These are phyloP conservation scores for Claviceps arundinis DNA, from an alignment of 2,329 filamentous ascomycete genomes.

Conservation along the genomic window DNA sequence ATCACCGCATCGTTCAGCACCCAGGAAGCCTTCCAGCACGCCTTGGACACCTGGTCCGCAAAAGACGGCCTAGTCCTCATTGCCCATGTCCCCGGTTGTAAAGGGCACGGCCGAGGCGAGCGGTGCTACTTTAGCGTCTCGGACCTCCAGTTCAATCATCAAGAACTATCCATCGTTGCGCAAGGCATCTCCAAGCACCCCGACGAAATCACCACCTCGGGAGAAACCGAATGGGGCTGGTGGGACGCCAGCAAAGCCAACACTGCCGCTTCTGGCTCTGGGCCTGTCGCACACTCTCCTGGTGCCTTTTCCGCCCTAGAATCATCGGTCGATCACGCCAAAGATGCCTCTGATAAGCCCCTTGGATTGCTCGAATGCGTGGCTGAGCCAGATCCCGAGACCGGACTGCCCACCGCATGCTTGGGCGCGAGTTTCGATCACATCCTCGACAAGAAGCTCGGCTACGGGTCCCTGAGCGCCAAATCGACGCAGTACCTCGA, in stretches of 20 bases:
- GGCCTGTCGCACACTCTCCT: not conserved
- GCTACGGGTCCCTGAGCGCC: slow-evolving; percentile 2
- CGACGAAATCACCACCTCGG: slow-evolving; percentile 10
- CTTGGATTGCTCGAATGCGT: not conserved
- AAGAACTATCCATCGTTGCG: slow-evolving; percentile 9
- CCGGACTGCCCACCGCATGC: slow-evolving; percentile 4
- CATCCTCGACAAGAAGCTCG: slow-evolving; percentile 2
- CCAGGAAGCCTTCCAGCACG: slow-evolving; percentile 12
- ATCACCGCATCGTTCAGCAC: slow-evolving; percentile 9
- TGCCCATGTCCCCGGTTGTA: slow-evolving; percentile 14
- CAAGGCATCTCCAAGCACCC: slow-evolving; percentile 10
- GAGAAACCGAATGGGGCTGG: slow-evolving; percentile 15
- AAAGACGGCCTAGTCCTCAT: slow-evolving; percentile 14
- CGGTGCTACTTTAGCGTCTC: slow-evolving; percentile 18
- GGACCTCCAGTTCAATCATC: slow-evolving; percentile 7
- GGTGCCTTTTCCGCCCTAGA: not conserved
- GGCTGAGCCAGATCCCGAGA: not conserved
- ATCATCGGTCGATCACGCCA: not conserved
- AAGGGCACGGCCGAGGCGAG: slow-evolving; percentile 13
- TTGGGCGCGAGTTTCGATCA: slow-evolving; percentile 4
- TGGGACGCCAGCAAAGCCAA: slow-evolving; percentile 9
- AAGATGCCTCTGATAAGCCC: not conserved
- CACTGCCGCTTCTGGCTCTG: not conserved
- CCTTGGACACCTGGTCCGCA: slow-evolving; percentile 10
- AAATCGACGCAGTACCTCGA: slow-evolving; percentile 9